These are phyloP conservation scores for Hydnomerulius pinastri DNA, from an alignment of 768 basidiomycete genomes.

Conservation along the genomic window DNA sequence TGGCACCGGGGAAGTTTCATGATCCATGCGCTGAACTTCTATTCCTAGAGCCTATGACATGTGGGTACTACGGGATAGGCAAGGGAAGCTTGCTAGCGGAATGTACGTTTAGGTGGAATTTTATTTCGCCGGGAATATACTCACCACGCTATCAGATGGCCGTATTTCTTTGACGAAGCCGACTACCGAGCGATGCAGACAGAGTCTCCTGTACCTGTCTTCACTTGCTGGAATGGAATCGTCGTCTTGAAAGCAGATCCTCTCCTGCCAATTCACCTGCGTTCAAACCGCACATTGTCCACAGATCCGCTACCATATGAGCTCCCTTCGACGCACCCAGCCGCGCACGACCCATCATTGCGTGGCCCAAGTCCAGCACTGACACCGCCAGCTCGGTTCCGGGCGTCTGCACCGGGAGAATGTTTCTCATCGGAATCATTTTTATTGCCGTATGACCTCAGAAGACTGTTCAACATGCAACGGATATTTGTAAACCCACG, in stretches of 20 bases:
- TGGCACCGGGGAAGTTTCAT: neutral
- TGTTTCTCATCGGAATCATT: slow-evolving; percentile 44
- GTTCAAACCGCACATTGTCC: slow-evolving; percentile 40
- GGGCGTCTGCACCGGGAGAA: slow-evolving; percentile 25
- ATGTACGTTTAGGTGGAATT: neutral
- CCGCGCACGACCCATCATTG: slow-evolving; percentile 12
- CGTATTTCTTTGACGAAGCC: slow-evolving; percentile 43
- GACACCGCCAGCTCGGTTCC: slow-evolving; percentile 36
- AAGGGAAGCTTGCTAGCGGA: slow-evolving; percentile 25
- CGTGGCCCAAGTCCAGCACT: slow-evolving; percentile 28
- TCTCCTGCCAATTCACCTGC: slow-evolving; percentile 40
- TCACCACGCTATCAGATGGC: slow-evolving; percentile 29
- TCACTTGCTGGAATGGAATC: slow-evolving; percentile 50
- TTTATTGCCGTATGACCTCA: slow-evolving; percentile 43
- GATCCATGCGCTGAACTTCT: no score
- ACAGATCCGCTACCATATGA: slow-evolving; percentile 27
- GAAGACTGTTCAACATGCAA: slow-evolving; percentile 39
- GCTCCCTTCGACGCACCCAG: slow-evolving; percentile 33
- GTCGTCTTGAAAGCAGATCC: slow-evolving; percentile 42
- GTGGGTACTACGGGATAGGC: slow-evolving; percentile 40
- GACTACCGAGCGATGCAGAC: slow-evolving; percentile 35
- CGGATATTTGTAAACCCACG: slow-evolving; percentile 41
- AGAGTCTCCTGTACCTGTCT: slow-evolving; percentile 45
- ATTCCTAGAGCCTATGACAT: slow-evolving; percentile 35
- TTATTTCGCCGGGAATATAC: neutral